These are phyloP conservation scores for Ophioceras dolichostomum DNA, from an alignment of 2,329 filamentous ascomycete species.

Conservation along the genomic window DNA sequence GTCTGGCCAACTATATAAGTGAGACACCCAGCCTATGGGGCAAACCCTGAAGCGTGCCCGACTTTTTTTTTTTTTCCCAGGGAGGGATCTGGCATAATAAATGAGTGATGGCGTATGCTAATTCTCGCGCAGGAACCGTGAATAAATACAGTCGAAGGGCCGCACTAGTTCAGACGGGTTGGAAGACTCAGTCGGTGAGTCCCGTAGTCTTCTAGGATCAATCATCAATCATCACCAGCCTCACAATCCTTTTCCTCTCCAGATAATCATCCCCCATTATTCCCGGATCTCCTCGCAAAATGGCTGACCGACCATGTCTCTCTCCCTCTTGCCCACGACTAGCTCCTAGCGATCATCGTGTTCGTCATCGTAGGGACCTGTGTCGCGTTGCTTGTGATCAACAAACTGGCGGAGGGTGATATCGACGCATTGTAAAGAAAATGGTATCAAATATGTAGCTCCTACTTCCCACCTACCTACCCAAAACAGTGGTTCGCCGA, in stretches of 20 bases:
- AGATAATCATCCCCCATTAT: not conserved
- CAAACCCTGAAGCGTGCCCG: not conserved
- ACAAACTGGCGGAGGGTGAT: constrained; percentile 16
- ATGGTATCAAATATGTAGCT: no score
- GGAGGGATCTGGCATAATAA: no score
- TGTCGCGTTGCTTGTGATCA: constrained; percentile 45
- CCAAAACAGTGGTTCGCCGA: no score
- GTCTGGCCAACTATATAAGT: constrained; percentile 79
- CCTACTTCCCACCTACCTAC: no score
- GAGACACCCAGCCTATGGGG: no score
- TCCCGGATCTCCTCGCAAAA: not conserved
- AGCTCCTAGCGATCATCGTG: constrained; percentile 53
- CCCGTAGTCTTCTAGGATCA: not conserved
- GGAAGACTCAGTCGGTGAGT: constrained; percentile 75
- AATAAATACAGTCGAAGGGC: constrained; percentile 67
- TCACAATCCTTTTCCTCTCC: not conserved
- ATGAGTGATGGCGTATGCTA: no score
- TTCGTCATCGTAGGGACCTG: constrained; percentile 53
- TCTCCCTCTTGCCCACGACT: not conserved
- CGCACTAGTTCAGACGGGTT: constrained; percentile 85
- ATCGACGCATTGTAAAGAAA: not conserved
- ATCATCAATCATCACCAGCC: not conserved
- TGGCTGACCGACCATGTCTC: no score
- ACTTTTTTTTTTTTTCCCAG: not conserved
- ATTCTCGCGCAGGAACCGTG: constrained; percentile 47